Percentiles rank a stretch among this genome's conserved stretches.
Evolutionary conservation across 2,329 filamentous ascomycete genomes (phyloP).

Genomic region (Blumeria hordei): DNA sequence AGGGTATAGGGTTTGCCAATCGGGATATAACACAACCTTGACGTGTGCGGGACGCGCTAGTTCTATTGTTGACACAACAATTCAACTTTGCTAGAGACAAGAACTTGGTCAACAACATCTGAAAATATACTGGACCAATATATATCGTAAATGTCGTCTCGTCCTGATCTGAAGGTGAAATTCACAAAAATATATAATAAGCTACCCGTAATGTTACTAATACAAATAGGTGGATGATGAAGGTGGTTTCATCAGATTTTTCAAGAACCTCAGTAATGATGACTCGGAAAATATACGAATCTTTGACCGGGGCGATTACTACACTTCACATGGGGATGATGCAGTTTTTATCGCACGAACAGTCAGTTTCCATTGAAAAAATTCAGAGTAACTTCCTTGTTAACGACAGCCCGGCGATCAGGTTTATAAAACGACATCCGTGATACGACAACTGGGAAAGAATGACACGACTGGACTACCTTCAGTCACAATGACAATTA

Average conservation of each 20-base stretch:
- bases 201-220: slow-evolving; percentile 3
- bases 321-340: slow-evolving; percentile 78
- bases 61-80: background rate
- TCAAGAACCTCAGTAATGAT: slow-evolving; percentile 55
- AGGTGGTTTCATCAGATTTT: slow-evolving; percentile 88
- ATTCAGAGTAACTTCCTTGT: background rate
- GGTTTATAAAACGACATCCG: slow-evolving; percentile 95
- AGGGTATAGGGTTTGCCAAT: background rate
- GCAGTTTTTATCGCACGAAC: slow-evolving; percentile 62
- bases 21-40: background rate
- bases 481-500: slow-evolving; percentile 87
- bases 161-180: slow-evolving; percentile 44
- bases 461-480: slow-evolving; percentile 64
- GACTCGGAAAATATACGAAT: slow-evolving; percentile 61
- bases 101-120: background rate
- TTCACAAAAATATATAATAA: background rate
- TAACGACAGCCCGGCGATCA: slow-evolving; percentile 13
- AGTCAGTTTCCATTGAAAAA: slow-evolving; percentile 18
- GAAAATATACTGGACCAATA: background rate
- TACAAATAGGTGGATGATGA: slow-evolving; percentile 65
- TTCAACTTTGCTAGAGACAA: too few species aligned
- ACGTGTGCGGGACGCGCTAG: background rate
- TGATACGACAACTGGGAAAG: slow-evolving; percentile 70
- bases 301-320: slow-evolving; percentile 87
- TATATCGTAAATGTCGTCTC: slow-evolving; percentile 34